Percentiles rank a stretch among this genome's conserved stretches.
Conservation (phyloP, 2,329 filamentous ascomycete genomes). For the Trichoderma endophyticum region DNA sequence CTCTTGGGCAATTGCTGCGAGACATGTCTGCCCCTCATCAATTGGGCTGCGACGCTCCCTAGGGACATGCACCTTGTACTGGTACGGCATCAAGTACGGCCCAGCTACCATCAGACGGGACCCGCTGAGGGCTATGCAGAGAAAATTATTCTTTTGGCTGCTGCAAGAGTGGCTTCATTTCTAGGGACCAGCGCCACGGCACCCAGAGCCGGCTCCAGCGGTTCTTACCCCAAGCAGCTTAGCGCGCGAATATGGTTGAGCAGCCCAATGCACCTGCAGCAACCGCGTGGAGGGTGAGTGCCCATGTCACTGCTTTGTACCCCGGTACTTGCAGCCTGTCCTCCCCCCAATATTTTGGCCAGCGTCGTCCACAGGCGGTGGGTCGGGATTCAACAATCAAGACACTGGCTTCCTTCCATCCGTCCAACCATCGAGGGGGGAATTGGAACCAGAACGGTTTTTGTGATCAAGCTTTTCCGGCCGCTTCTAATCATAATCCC, state of each 20-base stretch:
- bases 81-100: background rate
- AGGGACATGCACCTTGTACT: background rate
- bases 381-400: slow-evolving; percentile 38
- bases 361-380: slow-evolving; percentile 31
- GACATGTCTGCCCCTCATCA: background rate
- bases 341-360: slow-evolving; percentile 36
- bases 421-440: slow-evolving; percentile 23
- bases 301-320: slow-evolving; percentile 9
- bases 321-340: slow-evolving; percentile 18
- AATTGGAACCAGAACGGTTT: background rate
- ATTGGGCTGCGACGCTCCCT: slow-evolving; percentile 11
- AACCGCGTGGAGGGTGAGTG: slow-evolving; percentile 6
- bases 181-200: slow-evolving; percentile 9
- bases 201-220: slow-evolving; percentile 12
- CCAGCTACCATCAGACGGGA: background rate
- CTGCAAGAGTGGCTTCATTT: slow-evolving; percentile 8
- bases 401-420: slow-evolving; percentile 21
- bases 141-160: background rate
- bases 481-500: slow-evolving; percentile 20
- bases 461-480: slow-evolving; percentile 5
- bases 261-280: slow-evolving; percentile 20
- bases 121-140: background rate
- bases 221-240: slow-evolving; percentile 20
- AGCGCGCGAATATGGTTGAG: slow-evolving; percentile 27
- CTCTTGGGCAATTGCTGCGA: background rate